Evolutionary conservation across 768 basidiomycete genomes (phyloP).

Genomic region (Lactarius quietus): DNA sequence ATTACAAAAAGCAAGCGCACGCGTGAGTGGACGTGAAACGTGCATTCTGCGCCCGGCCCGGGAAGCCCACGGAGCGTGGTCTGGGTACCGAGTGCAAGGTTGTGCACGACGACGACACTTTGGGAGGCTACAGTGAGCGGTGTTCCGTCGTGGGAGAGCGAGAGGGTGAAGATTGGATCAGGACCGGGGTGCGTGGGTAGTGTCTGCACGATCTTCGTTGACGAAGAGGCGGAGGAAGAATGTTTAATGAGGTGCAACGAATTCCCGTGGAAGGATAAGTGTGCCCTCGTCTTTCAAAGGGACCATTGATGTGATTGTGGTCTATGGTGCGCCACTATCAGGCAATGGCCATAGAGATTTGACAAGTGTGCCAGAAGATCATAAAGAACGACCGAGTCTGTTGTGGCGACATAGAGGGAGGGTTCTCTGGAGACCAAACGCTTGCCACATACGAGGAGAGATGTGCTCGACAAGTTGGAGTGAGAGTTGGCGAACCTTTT

Average conservation of each 20-base stretch:
- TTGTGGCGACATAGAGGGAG: constrained; percentile 51
- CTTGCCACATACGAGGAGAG: constrained; percentile 40
- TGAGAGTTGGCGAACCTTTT: constrained; percentile 39
- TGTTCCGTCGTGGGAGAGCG: constrained; percentile 55
- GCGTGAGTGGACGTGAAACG: constrained; percentile 60
- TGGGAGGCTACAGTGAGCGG: constrained; percentile 56
- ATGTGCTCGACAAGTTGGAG: constrained; percentile 26
- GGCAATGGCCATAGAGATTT: constrained; percentile 41
- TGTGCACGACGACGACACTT: constrained; percentile 54
- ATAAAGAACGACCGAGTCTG: constrained; percentile 49
- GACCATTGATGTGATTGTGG: constrained; percentile 31
- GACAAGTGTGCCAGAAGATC: constrained; percentile 43
- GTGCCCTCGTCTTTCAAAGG: constrained; percentile 39
- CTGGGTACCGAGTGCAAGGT: constrained; percentile 52
- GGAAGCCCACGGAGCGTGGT: constrained; percentile 54
- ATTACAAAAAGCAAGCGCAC: constrained; percentile 55
- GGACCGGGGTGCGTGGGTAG: constrained; percentile 48
- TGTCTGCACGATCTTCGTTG: constrained; percentile 42
- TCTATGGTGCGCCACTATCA: constrained; percentile 33
- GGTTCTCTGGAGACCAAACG: constrained; percentile 58
- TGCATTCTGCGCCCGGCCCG: constrained; percentile 43
- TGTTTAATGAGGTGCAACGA: constrained; percentile 50
- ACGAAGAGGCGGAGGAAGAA: constrained; percentile 34
- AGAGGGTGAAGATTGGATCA: constrained; percentile 46
- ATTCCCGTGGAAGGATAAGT: constrained; percentile 47